Base-by-base conservation (phyloP, 108 stramenopile genomes). In the Epithemia pelagica region DNA sequence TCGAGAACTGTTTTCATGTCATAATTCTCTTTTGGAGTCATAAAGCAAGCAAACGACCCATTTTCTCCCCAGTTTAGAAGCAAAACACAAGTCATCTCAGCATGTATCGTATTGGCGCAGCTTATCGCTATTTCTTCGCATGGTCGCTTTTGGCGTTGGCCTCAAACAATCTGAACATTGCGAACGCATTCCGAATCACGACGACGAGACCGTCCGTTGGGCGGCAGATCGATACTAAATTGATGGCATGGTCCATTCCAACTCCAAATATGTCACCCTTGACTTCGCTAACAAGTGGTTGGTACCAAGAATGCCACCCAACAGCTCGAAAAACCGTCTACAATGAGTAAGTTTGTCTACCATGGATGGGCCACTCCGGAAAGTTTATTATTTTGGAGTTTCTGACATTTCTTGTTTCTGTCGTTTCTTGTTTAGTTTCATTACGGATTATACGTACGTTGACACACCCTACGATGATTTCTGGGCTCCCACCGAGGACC, bases 281-380 rank as follows among this genome's bases (percentile, higher is more conserved):
- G 37, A 58, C 56, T 19, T 58, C 56, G 25, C 8, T 58, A 26
- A 23, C 56, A 23, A 58, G 7, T n/a, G 26, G 25, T 19, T 58
- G 56, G 56, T 58, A 58, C 56, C 22, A 58, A 23, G 56, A 58
- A 58, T 58, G 26, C 56, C 22, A 58, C 56, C 56, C 56, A 23
- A 58, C 56, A 23, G 56, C 56, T 18, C 7, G 56, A 27, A 23
- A 27, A 27, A 58, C 56, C 7, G 56, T 58, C 8, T 58, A 58
- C 56, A 27, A 58, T 58, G 56, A 58, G 56, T 58, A 58, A 58
- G 56, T 58, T 46, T 46, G n/a, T n/a, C n/a, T n/a, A n/a, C n/a
- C n/a, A n/a, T n/a, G n/a, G n/a, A n/a, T n/a, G n/a, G n/a, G n/a
- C n/a, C n/a, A n/a, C n/a, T n/a, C n/a, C n/a, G n/a, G n/a, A n/a